Conservation (phyloP, 1,139 yeast species). For the Zygoascus hellenicus region DNA sequence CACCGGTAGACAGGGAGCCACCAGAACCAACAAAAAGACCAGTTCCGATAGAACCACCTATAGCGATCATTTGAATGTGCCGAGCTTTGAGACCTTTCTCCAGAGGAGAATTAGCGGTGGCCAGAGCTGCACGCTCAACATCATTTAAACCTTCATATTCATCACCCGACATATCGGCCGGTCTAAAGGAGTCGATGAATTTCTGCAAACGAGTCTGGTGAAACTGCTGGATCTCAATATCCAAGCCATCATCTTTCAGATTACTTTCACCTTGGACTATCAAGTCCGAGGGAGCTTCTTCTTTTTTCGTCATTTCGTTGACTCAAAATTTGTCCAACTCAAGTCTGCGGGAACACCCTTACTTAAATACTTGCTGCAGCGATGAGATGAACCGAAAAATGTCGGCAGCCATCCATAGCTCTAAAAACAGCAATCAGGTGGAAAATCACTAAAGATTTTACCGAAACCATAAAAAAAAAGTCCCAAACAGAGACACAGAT, state of each 20-base stretch:
- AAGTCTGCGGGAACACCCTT: too few species aligned
- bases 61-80: slow-evolving; percentile 64
- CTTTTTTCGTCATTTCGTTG: too few species aligned
- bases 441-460: too few species aligned
- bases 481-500: too few species aligned
- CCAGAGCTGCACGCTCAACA: slow-evolving; percentile 26
- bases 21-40: slow-evolving; percentile 77
- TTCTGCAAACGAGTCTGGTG: slow-evolving; percentile 19
- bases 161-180: slow-evolving; percentile 21
- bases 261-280: too few species aligned
- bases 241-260: not conserved
- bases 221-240: slow-evolving; percentile 1
- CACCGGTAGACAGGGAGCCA: slow-evolving; percentile 58
- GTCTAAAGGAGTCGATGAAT: slow-evolving; percentile 29
- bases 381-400: too few species aligned
- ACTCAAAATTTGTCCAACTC: too few species aligned
- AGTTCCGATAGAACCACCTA: slow-evolving; percentile 83
- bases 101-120: slow-evolving; percentile 36
- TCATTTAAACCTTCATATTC: slow-evolving; percentile 24
- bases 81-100: slow-evolving; percentile 42
- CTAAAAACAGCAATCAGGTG: too few species aligned
- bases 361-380: too few species aligned
- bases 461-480: too few species aligned
- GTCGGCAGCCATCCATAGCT: too few species aligned
- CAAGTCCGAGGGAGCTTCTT: too few species aligned